Evolutionary conservation across 306 rosid species (phyloP), one percentile per base, ranked within the genome.

Genomic region (Begonia peltatifolia): DNA sequence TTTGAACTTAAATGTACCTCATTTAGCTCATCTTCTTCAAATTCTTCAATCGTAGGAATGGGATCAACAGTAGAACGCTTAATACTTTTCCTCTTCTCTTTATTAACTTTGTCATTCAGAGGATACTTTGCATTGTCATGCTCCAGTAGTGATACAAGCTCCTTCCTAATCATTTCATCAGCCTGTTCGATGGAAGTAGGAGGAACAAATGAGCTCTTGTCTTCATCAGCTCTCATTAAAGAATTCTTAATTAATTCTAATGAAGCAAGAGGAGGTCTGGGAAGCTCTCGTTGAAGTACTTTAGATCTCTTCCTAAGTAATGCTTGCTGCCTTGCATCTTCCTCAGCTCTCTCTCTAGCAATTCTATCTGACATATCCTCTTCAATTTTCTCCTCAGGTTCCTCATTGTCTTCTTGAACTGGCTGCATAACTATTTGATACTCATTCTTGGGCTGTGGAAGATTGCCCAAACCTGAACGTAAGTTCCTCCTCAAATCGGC

Each of bases 311-410:
- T 88, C 73, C 84, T 77, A 64, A 88, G 94, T 63, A 84, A 76
- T 52, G 88, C 96, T 51, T 81, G 95, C 55, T 46, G 88, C 1
- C 81, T 75, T 36, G 86, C 93, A 67, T 88, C 96, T 68, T 88
- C 96, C 59, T 77, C 95, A 0, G 88, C 96, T 61, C 71, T 85
- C 67, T 84, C 93, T 62, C 95, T 78, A 60, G 95, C 96, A n/a
- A 84, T 36, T 72, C 84, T 81, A 56, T 88, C 94, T 20, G 96
- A 88, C 96, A 88, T 88, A 60, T 88, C 96, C 71, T 88, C 96
- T 67, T 88, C 94, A 52, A 84, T 79, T 70, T 61, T 75, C 71
- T 73, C 82, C 81, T 77, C 96, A 0, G 76, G 79, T 67, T 81
- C 93, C 50, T 88, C 96, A 59, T 59, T 42, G 57, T 88, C 95